phyloP scores from a whole-genome alignment of 2,329 filamentous ascomycete species.

The Arachnomyces sp. region DNA sequence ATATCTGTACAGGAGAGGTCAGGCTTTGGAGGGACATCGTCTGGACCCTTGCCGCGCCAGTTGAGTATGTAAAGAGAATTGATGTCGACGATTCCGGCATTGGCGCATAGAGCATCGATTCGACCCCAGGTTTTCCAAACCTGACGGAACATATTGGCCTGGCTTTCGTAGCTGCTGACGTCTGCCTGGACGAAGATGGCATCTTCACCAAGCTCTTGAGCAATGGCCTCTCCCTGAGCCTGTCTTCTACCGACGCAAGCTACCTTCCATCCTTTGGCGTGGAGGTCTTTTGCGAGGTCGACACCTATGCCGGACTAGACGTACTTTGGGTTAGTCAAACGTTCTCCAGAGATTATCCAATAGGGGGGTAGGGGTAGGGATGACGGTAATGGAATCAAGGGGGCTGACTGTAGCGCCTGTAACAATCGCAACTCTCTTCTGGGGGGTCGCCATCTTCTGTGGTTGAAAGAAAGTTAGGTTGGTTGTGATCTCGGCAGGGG shows the following conservation, averaged over 20 bases:
- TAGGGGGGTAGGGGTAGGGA: no score
- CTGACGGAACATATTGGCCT: constrained; percentile 35
- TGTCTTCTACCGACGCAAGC: constrained; percentile 31
- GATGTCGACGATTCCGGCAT: constrained; percentile 43
- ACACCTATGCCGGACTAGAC: constrained; percentile 41
- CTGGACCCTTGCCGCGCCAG: constrained; percentile 20
- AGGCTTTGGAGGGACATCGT: constrained; percentile 36
- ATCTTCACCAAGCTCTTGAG: constrained; percentile 22
- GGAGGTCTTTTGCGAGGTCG: constrained; percentile 33
- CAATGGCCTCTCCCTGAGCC: constrained; percentile 25
- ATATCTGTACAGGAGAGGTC: constrained; percentile 41
- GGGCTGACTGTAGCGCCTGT: constrained; percentile 34
- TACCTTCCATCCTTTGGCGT: constrained; percentile 25
- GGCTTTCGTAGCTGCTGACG: constrained; percentile 39
- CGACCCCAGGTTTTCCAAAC: constrained; percentile 38
- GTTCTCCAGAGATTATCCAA: constrained; percentile 1
- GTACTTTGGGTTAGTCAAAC: neutral
- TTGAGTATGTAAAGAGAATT: constrained; percentile 39
- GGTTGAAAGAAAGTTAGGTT: no score
- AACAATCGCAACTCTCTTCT: constrained; percentile 29
- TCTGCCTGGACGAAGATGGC: constrained; percentile 40
- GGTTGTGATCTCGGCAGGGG: no score
- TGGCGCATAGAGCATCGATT: constrained; percentile 43
- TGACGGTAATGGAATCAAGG: neutral
- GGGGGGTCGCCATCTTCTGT: neutral